Conservation (phyloP, 1,284 basidiomycete genomes). For the Hemileccinum hortonii region DNA sequence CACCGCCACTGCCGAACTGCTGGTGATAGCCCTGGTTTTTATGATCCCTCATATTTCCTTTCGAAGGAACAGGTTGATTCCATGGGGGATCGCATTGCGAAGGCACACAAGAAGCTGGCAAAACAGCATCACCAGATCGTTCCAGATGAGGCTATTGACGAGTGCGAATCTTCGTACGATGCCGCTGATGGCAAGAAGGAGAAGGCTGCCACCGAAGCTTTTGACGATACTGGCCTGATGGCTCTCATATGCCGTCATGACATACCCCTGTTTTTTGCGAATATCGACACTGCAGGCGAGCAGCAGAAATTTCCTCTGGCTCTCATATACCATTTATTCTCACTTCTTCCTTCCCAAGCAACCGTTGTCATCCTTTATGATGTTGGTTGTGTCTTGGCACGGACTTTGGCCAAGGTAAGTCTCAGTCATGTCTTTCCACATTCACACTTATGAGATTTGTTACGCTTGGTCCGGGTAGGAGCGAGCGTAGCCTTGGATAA, state of each 20-base stretch:
- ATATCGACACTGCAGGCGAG: conserved; percentile 30
- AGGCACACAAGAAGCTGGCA: not conserved
- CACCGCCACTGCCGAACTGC: not conserved
- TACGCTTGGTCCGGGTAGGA: too few relatives aligned
- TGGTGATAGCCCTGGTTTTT: not conserved
- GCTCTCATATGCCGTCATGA: conserved; percentile 39
- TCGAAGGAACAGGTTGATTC: conserved; percentile 1
- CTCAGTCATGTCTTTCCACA: too few relatives aligned
- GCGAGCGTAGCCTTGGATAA: too few relatives aligned
- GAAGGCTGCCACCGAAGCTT: conserved; percentile 4
- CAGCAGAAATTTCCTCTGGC: conserved; percentile 39
- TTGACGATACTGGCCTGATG: conserved; percentile 26
- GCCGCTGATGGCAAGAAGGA: not conserved
- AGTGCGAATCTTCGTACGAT: not conserved
- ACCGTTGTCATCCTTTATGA: not conserved
- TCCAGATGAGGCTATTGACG: not conserved
- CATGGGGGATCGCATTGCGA: not conserved
- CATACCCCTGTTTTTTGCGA: too few relatives aligned
- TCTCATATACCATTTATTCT: conserved; percentile 18
- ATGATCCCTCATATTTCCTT: conserved; percentile 5
- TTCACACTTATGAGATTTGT: not conserved
- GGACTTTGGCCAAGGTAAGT: not conserved
- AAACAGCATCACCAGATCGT: not conserved
- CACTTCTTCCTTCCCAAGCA: not conserved
- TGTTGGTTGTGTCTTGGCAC: not conserved